A percentile compares a stretch with the other conserved stretches of the same genome.
Evolutionary conservation across 1,139 yeast genomes (phyloP).

Genomic region (Diutina siamensis): DNA sequence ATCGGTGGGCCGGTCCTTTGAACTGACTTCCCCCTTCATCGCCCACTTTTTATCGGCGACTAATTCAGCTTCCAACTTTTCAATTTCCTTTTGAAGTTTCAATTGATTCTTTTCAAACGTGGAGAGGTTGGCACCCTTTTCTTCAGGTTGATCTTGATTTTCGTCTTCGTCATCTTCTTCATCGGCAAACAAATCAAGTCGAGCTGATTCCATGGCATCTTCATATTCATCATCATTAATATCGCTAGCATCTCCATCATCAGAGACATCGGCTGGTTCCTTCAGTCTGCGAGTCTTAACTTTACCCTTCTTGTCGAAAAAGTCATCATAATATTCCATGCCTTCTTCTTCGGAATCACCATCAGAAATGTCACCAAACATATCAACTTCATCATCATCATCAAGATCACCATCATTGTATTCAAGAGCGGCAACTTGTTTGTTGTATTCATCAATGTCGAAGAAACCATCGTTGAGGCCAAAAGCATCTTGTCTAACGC

Average conservation of each 20-base stretch:
- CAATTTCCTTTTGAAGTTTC: constrained; percentile 65
- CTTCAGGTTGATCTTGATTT: constrained; percentile 7
- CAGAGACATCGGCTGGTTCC: no score
- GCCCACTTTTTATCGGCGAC: constrained; percentile 92
- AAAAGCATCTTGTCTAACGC: constrained; percentile 32
- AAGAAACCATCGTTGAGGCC: constrained; percentile 82
- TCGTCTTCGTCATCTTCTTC: constrained; percentile 14
- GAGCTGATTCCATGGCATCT: constrained; percentile 42
- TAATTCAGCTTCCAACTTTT: constrained; percentile 70
- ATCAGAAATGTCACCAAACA: constrained; percentile 44
- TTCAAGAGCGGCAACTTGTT: constrained; percentile 68
- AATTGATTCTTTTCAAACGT: constrained; percentile 78
- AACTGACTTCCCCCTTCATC: constrained; percentile 82
- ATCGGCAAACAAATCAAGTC: constrained; percentile 46
- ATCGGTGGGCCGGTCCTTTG: constrained; percentile 73
- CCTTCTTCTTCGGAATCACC: constrained; percentile 40
- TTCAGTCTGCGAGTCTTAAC: not conserved
- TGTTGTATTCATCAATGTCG: constrained; percentile 75
- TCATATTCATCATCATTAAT: constrained; percentile 31
- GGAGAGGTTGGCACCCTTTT: constrained; percentile 40
- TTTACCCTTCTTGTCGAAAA: constrained; percentile 36
- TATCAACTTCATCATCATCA: constrained; percentile 52
- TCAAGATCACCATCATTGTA: constrained; percentile 27
- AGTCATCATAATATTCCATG: constrained; percentile 62
- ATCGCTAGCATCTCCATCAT: constrained; percentile 16